Evolutionary conservation across 257 asterid species (phyloP).

Genomic region (Solanum megistacrolobum): DNA sequence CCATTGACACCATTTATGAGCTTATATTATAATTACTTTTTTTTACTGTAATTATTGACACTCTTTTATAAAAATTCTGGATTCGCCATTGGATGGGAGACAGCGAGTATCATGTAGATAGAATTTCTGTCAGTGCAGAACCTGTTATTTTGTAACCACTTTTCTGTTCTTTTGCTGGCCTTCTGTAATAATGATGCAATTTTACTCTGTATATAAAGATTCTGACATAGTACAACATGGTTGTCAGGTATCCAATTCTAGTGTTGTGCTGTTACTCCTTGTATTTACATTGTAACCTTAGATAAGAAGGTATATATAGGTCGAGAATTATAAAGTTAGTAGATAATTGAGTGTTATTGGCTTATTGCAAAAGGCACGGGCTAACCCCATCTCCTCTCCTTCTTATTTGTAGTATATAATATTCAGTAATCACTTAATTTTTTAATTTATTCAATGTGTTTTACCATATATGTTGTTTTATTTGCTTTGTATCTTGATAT

Average conservation of each 20-base stretch:
- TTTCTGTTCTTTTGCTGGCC: not conserved
- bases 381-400: not conserved
- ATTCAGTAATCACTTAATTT: not conserved
- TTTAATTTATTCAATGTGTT: not conserved
- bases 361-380: not conserved
- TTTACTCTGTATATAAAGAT: not conserved
- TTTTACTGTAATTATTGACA: too few species aligned
- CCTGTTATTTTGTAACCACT: not conserved
- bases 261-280: not conserved
- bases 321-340: not conserved
- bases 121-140: not conserved
- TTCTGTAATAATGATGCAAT: not conserved
- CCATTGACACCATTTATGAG: too few species aligned
- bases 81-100: accelerated
- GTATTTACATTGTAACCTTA: not conserved
- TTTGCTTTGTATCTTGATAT: not conserved
- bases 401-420: not conserved
- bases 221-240: not conserved
- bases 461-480: not conserved
- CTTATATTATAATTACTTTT: too few species aligned
- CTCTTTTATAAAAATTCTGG: accelerated
- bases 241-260: not conserved
- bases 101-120: too few species aligned
- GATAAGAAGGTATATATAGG: not conserved
- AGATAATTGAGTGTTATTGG: not conserved